These are phyloP conservation scores for Carpinus fangiana DNA, from an alignment of 306 rosid species.

Conservation along the genomic window DNA sequence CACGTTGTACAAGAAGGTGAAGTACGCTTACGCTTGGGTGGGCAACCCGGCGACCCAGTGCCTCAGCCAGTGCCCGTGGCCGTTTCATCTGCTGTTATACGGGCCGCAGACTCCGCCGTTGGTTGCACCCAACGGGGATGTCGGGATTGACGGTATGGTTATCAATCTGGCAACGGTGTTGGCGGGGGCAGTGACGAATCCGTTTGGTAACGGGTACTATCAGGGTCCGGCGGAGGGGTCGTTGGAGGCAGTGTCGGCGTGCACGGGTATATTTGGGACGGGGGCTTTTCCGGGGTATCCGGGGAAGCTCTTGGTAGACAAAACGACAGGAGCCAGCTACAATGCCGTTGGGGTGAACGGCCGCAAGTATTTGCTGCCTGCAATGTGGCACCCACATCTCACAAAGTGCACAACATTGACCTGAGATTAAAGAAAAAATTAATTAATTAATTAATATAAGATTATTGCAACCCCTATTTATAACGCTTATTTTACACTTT, in stretches of 20 bases:
- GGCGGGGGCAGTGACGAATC: slow-evolving; percentile 39
- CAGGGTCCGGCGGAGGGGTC: slow-evolving; percentile 32
- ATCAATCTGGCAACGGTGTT: slow-evolving; percentile 37
- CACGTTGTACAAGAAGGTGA: neutral
- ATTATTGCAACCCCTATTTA: no score
- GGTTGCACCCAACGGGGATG: slow-evolving; percentile 33
- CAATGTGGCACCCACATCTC: slow-evolving; percentile 50
- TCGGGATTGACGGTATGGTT: slow-evolving; percentile 36
- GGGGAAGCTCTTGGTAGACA: slow-evolving; percentile 25
- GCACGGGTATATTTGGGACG: slow-evolving; percentile 32
- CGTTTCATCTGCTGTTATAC: slow-evolving; percentile 35
- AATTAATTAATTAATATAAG: no score
- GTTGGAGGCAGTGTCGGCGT: slow-evolving; percentile 38
- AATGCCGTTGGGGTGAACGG: slow-evolving; percentile 40
- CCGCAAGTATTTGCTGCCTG: slow-evolving; percentile 44
- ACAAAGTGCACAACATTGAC: slow-evolving; percentile 48
- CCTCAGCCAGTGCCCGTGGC: slow-evolving; percentile 44
- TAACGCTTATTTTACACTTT: no score
- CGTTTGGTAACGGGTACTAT: slow-evolving; percentile 32
- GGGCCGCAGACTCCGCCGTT: slow-evolving; percentile 37
- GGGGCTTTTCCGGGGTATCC: slow-evolving; percentile 43
- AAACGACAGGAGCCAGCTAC: slow-evolving; percentile 35
- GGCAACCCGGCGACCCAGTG: slow-evolving; percentile 32
- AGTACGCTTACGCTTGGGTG: slow-evolving; percentile 31
- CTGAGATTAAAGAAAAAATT: slow-evolving; percentile 16